phyloP scores from a whole-genome alignment of 2,329 filamentous ascomycete genomes.

The Stemphylium beticola region DNA sequence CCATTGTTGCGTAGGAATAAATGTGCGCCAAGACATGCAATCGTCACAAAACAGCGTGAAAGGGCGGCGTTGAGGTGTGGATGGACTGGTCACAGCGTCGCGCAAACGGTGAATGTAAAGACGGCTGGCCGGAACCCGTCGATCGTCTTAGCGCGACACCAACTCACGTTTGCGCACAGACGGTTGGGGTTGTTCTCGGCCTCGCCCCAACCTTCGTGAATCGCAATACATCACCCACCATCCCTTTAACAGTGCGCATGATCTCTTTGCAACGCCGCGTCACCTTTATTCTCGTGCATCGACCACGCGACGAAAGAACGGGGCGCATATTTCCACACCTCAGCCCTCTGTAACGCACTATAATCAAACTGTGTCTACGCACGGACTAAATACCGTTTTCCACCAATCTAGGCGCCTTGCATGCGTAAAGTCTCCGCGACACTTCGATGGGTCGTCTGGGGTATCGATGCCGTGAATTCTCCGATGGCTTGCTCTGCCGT shows the following conservation, averaged over 20 bases:
- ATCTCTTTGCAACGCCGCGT: not conserved
- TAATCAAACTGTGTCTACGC: conserved; percentile 8
- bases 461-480: conserved; percentile 9
- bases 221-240: not conserved
- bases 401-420: conserved; percentile 1
- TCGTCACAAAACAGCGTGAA: not conserved
- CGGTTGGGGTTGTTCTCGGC: not conserved
- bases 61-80: not conserved
- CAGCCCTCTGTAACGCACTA: conserved; percentile 22
- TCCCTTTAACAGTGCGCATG: not conserved
- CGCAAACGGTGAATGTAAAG: not conserved
- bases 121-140: not conserved
- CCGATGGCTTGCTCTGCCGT: conserved; percentile 9
- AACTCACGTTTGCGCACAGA: conserved; percentile 6
- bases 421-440: too few species aligned
- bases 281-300: not conserved
- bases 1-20: conserved; percentile 5
- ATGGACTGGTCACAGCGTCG: conserved; percentile 1
- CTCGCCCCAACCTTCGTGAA: too few species aligned
- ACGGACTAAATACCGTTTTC: not conserved
- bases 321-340: conserved; percentile 19
- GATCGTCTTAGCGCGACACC: conserved; percentile 7
- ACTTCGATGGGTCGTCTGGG: conserved; percentile 2
- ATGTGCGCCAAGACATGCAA: not conserved
- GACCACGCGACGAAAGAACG: not conserved